Evolutionary conservation across 345 rosid species (phyloP).

Genomic region (Psidium friedrichsthalianum): DNA sequence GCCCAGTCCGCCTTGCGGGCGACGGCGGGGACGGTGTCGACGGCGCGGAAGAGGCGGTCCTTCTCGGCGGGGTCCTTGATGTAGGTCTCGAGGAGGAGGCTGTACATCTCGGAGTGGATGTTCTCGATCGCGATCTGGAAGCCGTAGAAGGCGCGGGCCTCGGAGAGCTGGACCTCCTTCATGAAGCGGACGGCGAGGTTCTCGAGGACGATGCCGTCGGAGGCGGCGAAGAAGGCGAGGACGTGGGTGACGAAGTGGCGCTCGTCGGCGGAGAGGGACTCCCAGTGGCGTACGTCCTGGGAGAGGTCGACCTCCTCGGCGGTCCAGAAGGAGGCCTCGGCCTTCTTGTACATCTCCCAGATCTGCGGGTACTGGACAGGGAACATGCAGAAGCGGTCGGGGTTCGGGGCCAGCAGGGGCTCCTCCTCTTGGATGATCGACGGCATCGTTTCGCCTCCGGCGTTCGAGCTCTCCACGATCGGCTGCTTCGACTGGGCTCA

Average conservation of each 20-base stretch:
- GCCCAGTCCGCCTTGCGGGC: constrained; percentile 77
- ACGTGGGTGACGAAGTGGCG: constrained; percentile 83
- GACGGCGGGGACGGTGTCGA: constrained; percentile 74
- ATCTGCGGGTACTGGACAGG: constrained; percentile 83
- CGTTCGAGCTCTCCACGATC: neutral
- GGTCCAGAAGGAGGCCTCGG: constrained; percentile 97
- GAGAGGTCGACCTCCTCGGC: constrained; percentile 98
- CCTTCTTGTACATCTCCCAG: constrained; percentile 99
- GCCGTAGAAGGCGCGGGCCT: constrained; percentile 97
- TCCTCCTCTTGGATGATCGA: constrained; percentile 47
- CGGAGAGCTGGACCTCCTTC: constrained; percentile 87
- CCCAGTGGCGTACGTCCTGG: constrained; percentile 72
- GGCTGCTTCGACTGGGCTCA: too few relatives aligned
- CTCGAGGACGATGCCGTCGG: constrained; percentile 86
- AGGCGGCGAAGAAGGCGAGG: constrained; percentile 94
- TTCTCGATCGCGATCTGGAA: constrained; percentile 97
- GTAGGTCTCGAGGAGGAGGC: constrained; percentile 83
- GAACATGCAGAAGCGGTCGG: constrained; percentile 89
- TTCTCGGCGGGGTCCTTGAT: constrained; percentile 63
- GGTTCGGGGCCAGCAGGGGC: constrained; percentile 66
- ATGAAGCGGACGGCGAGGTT: constrained; percentile 83
- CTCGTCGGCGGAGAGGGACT: constrained; percentile 50
- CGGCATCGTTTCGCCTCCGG: constrained; percentile 36
- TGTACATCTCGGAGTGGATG: constrained; percentile 94
- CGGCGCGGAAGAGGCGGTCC: constrained; percentile 50